Evolutionary conservation across 257 asterid species (phyloP).

Genomic region (Leonotis leonurus): DNA sequence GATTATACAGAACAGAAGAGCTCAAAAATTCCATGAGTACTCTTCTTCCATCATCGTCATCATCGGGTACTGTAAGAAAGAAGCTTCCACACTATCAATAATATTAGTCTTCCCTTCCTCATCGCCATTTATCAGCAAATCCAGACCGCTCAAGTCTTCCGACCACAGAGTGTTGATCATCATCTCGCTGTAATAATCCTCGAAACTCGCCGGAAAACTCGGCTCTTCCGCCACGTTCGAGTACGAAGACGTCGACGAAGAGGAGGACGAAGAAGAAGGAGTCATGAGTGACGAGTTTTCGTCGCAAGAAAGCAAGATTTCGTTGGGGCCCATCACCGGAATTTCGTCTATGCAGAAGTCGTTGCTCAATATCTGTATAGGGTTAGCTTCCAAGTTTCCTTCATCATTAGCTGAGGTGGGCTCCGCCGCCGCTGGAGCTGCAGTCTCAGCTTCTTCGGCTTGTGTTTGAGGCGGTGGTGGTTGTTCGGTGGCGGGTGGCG

Average conservation of each 20-base stretch:
- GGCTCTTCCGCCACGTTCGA: conserved; percentile 28
- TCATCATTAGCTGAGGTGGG: neutral
- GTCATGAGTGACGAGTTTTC: conserved; percentile 12
- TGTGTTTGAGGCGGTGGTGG: conserved; percentile 13
- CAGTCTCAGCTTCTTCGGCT: neutral
- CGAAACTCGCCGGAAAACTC: conserved; percentile 31
- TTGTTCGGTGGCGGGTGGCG: conserved; percentile 14
- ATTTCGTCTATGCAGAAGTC: conserved; percentile 74
- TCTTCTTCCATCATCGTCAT: conserved; percentile 14
- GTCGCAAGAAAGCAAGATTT: conserved; percentile 35
- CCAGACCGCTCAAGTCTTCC: conserved; percentile 49
- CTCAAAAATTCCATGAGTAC: conserved; percentile 20
- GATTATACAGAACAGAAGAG: neutral
- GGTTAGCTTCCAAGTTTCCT: neutral
- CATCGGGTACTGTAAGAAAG: conserved; percentile 11
- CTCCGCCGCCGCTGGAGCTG: neutral
- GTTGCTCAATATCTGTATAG: conserved; percentile 35
- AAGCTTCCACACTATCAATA: conserved; percentile 2
- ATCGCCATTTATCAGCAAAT: conserved; percentile 30
- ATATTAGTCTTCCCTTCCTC: conserved; percentile 6
- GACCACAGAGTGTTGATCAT: conserved; percentile 45
- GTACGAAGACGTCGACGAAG: conserved; percentile 15
- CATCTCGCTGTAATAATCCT: conserved; percentile 29
- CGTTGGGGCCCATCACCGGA: conserved; percentile 64
- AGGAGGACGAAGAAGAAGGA: conserved; percentile 14